These are phyloP conservation scores for Phialophora macrospora DNA, from an alignment of 2,329 filamentous ascomycete species.

Conservation along the genomic window DNA sequence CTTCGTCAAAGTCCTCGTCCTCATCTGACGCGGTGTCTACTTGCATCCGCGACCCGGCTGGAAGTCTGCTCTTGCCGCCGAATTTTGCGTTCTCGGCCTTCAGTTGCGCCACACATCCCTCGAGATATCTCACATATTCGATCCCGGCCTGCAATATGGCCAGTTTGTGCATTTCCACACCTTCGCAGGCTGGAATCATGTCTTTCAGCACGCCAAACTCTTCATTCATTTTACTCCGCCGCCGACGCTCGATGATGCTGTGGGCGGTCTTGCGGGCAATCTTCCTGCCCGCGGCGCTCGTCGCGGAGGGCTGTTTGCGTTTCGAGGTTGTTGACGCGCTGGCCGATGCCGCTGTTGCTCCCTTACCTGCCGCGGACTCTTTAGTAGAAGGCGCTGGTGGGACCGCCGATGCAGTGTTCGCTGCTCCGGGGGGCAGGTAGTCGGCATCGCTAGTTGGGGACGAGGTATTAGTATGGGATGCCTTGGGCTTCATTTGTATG, in stretches of 20 bases:
- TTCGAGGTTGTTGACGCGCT: conserved; percentile 57
- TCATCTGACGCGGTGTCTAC: conserved; percentile 17
- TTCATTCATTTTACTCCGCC: conserved; percentile 98
- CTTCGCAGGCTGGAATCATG: conserved; percentile 94
- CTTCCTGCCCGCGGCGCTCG: conserved; percentile 87
- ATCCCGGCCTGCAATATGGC: conserved; percentile 95
- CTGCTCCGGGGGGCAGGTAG: conserved; percentile 37
- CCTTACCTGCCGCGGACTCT: conserved; percentile 24
- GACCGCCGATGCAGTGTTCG: conserved; percentile 22
- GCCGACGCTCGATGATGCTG: conserved; percentile 85
- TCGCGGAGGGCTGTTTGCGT: conserved; percentile 76
- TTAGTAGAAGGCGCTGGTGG: conserved; percentile 32
- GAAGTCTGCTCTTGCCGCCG: conserved; percentile 3
- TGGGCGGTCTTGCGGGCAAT: conserved; percentile 96
- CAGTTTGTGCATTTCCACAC: conserved; percentile 95
- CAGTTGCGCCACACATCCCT: conserved; percentile 81
- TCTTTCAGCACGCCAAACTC: conserved; percentile 92
- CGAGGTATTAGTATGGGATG: conserved; percentile 53
- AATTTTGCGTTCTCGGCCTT: conserved; percentile 53
- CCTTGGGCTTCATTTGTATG: conserved; percentile 89
- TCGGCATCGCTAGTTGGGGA: conserved; percentile 30
- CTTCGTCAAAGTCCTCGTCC: conserved; percentile 26
- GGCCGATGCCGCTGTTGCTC: conserved; percentile 26
- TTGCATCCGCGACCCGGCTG: conserved; percentile 3
- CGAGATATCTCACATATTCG: conserved; percentile 92